phyloP scores from a whole-genome alignment of 208 protist species.

The Acanthamoeba quina region DNA sequence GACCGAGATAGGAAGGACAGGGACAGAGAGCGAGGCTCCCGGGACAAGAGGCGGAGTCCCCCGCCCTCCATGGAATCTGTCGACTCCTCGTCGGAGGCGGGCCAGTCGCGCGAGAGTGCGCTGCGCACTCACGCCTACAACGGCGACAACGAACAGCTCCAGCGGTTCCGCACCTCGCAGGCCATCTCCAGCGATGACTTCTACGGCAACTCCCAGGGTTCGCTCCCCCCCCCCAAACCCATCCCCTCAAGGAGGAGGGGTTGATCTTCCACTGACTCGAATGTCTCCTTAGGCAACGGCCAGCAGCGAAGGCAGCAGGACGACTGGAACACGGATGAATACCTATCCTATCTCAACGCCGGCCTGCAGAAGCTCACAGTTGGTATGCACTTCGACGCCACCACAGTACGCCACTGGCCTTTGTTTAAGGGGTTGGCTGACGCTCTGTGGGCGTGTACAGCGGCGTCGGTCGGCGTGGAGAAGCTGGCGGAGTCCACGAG shows the following conservation, averaged over 20 bases:
- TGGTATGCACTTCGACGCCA: not conserved
- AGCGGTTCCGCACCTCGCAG: constrained; percentile 53
- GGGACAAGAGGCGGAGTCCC: not conserved
- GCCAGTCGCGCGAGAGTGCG: not conserved
- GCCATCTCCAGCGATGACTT: constrained; percentile 63
- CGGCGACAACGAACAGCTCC: constrained; percentile 11
- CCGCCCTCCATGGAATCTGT: not conserved
- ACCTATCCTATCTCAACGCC: not conserved
- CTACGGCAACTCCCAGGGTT: constrained; percentile 33
- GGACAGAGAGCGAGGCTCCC: not conserved
- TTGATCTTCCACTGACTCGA: not conserved
- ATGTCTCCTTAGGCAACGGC: not conserved
- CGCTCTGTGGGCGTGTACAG: not conserved
- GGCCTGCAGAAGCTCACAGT: constrained; percentile 46
- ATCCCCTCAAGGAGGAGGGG: too few species aligned
- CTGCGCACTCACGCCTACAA: constrained; percentile 26
- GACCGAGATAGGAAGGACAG: not conserved
- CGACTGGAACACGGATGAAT: constrained; percentile 37
- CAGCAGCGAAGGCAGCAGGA: not conserved
- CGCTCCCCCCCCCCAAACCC: not conserved
- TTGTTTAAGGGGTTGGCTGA: not conserved
- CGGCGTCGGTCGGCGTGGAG: constrained; percentile 33
- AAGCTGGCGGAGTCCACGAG: constrained; percentile 51
- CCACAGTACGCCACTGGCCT: not conserved
- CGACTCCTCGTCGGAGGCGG: not conserved